Percentiles rank a stretch among this genome's conserved stretches.
Evolutionary conservation across 2,329 filamentous ascomycete genomes (phyloP).

Genomic region (Xylaria multiplex): DNA sequence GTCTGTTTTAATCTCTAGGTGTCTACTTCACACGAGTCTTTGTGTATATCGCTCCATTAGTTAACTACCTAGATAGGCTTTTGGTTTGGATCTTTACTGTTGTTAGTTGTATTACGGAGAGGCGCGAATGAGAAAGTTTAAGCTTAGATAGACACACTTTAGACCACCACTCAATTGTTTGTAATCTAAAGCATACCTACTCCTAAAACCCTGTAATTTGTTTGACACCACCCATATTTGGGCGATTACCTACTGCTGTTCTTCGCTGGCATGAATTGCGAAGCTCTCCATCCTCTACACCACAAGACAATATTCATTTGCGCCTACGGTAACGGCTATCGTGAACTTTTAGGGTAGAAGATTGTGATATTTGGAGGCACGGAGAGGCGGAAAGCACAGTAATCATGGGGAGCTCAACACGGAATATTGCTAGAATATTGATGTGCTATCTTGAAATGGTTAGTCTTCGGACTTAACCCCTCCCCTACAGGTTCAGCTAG

Average conservation of each 20-base stretch:
- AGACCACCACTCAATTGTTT: too few relatives aligned
- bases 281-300: background rate
- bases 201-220: too few relatives aligned
- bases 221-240: too few relatives aligned
- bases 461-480: background rate
- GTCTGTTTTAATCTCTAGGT: too few relatives aligned
- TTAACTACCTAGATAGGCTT: too few relatives aligned
- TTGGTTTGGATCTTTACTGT: too few relatives aligned
- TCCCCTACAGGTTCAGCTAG: slow-evolving; percentile 3
- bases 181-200: too few relatives aligned
- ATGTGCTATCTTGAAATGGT: background rate
- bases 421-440: background rate
- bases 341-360: background rate
- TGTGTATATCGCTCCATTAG: background rate
- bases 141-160: too few relatives aligned
- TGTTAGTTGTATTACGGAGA: too few relatives aligned
- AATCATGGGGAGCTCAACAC: slow-evolving; percentile 11
- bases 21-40: background rate
- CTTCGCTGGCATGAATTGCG: background rate
- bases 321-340: slow-evolving; percentile 9
- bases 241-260: too few relatives aligned
- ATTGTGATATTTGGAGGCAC: background rate
- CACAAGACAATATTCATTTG: slow-evolving; percentile 14
- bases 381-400: background rate
- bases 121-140: too few relatives aligned